phyloP scores from a whole-genome alignment of 192 early-diverging fungal genomes.

The Podila horticola region DNA sequence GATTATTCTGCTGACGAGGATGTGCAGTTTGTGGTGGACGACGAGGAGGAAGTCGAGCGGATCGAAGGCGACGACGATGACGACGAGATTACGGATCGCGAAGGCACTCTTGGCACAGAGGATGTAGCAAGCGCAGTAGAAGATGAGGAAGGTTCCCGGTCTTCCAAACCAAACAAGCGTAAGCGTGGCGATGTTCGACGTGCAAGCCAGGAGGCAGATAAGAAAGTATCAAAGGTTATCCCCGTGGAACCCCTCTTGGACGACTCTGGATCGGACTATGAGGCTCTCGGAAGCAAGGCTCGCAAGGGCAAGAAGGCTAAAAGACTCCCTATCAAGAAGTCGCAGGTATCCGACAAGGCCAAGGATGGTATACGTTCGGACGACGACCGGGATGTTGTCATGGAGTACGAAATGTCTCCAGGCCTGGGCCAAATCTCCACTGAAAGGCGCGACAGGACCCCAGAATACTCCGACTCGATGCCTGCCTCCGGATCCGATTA shows the following conservation, averaged over 20 bases:
- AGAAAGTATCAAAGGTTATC: background rate
- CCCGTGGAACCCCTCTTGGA: background rate
- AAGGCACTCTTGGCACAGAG: conserved; percentile 11
- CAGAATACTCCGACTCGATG: conserved; percentile 32
- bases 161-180: conserved; percentile 21
- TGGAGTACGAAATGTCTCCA: background rate
- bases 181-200: conserved; percentile 22
- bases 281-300: conserved; percentile 2
- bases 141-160: conserved; percentile 9
- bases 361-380: conserved; percentile 15
- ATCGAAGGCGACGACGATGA: conserved; percentile 32
- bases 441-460: conserved; percentile 25
- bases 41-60: conserved; percentile 36
- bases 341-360: background rate
- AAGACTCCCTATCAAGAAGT: conserved; percentile 26
- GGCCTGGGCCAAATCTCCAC: conserved; percentile 1
- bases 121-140: conserved; percentile 7
- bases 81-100: conserved; percentile 23
- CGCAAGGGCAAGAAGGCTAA: conserved; percentile 37
- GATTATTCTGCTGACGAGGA: conserved; percentile 32
- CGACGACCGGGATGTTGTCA: conserved; percentile 11
- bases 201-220: conserved; percentile 6
- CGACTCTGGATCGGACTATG: conserved; percentile 42
- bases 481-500: conserved; percentile 36
- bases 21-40: conserved; percentile 38